Base-by-base conservation (phyloP, 1,284 basidiomycete species). In the Apiotrichum gracile region DNA sequence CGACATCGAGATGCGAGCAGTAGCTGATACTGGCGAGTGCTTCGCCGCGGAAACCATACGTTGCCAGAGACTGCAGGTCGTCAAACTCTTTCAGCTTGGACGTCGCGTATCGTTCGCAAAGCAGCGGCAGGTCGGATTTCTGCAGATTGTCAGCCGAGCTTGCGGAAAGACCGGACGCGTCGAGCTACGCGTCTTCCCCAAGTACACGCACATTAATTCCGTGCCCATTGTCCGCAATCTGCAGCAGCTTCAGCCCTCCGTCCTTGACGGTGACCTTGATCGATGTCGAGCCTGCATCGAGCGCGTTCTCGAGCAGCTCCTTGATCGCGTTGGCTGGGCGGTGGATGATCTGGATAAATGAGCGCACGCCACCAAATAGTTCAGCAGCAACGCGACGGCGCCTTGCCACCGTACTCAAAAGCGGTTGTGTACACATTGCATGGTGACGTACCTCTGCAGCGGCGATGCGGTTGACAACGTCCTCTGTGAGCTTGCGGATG, bases 21-120 rank as follows among this genome's bases (percentile, higher is more conserved):
- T 96, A 92, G 27, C 91, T 94, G 57, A 99, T 92, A 35, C 91
- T 96, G 0, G 96, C 96, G 22, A 98, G 78, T 0, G 96, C 96
- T 75, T 99, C 96, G 29, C 96, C 96, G 51, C 96, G 83, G 72
- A 99, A 99, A 1, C 96, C 96, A 74, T 97, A 98, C 0, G 96
- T 98, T 4, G 82, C 81, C 44, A 99, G 80, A n/a, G 78, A 80
- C 38, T 85, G 83, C 43, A 99, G 74, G 69, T 99, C 96, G 12
- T 87, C 85, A 68, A 93, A 98, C 0, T 83, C 82, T 0, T 84
- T 81, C 12, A 99, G 78, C 70, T 98, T 98, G 4, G 91, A 96
- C 0, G 96, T 99, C 12, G 96, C 94, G 70, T 97, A 97, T 13
- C 96, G 80, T 70, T 96, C 88, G 46, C 94, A 94, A 1, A 99